Evolutionary conservation across 768 basidiomycete species (phyloP).

Genomic region (Leccinum subgranulosum): DNA sequence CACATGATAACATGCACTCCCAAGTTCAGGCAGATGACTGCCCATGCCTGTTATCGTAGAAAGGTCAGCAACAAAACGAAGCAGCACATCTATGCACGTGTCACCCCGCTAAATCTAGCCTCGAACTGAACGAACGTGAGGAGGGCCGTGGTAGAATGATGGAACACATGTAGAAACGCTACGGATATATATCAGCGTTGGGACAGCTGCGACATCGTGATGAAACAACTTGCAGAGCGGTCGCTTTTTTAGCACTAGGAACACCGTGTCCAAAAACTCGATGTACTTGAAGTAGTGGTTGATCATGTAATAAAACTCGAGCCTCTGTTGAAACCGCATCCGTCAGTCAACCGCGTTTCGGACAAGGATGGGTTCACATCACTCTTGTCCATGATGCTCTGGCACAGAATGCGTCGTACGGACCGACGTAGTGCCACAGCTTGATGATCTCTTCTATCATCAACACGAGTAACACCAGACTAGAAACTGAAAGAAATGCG

Average conservation of each 20-base stretch:
- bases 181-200: not conserved
- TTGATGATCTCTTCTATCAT: slow-evolving; percentile 87
- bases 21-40: slow-evolving; percentile 83
- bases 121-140: slow-evolving; percentile 90
- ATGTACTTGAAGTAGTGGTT: slow-evolving; percentile 98
- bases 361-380: slow-evolving; percentile 27
- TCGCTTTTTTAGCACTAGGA: slow-evolving; percentile 96
- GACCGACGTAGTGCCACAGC: slow-evolving; percentile 64
- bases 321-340: slow-evolving; percentile 44
- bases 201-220: not conserved
- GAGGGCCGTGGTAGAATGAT: slow-evolving; percentile 92
- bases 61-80: not conserved
- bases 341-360: slow-evolving; percentile 2
- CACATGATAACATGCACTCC: slow-evolving; percentile 95
- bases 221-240: slow-evolving; percentile 64
- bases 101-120: slow-evolving; percentile 82
- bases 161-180: slow-evolving; percentile 98
- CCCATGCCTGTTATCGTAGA: slow-evolving; percentile 67
- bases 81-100: not conserved
- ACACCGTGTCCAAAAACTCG: slow-evolving; percentile 92
- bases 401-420: slow-evolving; percentile 74
- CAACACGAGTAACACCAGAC: slow-evolving; percentile 68
- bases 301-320: slow-evolving; percentile 95
- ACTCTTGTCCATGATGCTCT: slow-evolving; percentile 80
- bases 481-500: slow-evolving; percentile 78